phyloP scores from a whole-genome alignment of 2,329 filamentous ascomycete genomes.

The Botrytis hyacinthi region DNA sequence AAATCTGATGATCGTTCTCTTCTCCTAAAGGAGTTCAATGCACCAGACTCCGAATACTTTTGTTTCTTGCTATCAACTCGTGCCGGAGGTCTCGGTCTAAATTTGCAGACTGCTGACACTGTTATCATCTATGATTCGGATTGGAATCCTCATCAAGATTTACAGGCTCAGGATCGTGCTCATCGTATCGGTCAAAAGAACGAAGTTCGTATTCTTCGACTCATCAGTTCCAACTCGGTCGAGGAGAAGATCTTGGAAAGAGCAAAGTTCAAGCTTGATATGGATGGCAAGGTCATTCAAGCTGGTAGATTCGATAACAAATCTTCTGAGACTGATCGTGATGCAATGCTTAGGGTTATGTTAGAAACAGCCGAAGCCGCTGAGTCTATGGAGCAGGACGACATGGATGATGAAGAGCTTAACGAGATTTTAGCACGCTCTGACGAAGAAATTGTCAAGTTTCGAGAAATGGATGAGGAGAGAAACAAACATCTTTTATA shows the following conservation, averaged over 20 bases:
- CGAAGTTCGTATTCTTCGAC: conserved; percentile 90
- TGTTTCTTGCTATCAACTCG: conserved; percentile 98
- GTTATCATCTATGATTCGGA: conserved; percentile 99
- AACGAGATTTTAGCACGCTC: conserved; percentile 91
- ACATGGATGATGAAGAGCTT: conserved; percentile 98
- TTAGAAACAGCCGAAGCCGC: conserved; percentile 77
- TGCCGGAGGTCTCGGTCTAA: conserved; percentile 95
- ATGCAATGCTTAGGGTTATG: conserved; percentile 91
- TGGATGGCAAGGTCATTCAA: conserved; percentile 99
- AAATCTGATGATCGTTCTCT: conserved; percentile 97
- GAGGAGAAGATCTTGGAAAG: conserved; percentile 98
- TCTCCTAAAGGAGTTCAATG: conserved; percentile 84
- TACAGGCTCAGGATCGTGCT: conserved; percentile 98
- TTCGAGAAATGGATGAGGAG: conserved; percentile 81
- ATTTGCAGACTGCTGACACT: conserved; percentile 95
- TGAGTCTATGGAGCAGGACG: conserved; percentile 74
- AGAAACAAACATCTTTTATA: conserved; percentile 66
- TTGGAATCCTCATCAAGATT: conserved; percentile 99
- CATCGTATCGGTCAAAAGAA: conserved; percentile 99
- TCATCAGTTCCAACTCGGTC: conserved; percentile 95
- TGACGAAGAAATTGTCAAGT: conserved; percentile 72
- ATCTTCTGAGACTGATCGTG: conserved; percentile 96
- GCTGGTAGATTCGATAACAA: conserved; percentile 99
- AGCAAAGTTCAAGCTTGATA: conserved; percentile 96
- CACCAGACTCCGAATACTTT: conserved; percentile 86